A percentile compares a stretch with the other conserved stretches of the same genome.
These are phyloP conservation scores for Porcisia hertigi DNA, from an alignment of 208 protist genomes.

Conservation along the genomic window DNA sequence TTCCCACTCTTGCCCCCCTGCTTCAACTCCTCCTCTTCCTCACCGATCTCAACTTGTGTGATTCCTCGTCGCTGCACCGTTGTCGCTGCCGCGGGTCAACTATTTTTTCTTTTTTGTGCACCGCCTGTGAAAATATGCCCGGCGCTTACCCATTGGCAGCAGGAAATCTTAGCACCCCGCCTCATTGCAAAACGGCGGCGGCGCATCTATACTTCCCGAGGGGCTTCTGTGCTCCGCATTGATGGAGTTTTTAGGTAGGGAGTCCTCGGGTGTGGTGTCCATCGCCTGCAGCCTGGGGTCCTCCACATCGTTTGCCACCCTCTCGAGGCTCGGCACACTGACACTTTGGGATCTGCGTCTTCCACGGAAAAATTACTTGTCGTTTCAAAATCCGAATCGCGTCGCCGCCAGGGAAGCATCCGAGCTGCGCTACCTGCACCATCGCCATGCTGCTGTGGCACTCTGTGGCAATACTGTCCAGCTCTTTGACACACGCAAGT, in stretches of 20 bases:
- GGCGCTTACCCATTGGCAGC: background rate
- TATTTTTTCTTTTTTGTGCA: too few relatives aligned
- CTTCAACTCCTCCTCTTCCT: too few relatives aligned
- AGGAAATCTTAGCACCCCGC: background rate
- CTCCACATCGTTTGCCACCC: constrained; percentile 47
- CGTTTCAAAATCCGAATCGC: constrained; percentile 20
- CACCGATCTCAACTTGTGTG: too few relatives aligned
- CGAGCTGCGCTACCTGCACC: constrained; percentile 50
- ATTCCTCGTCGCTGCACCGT: too few relatives aligned
- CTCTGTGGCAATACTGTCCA: constrained; percentile 45
- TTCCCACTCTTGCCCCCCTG: too few relatives aligned
- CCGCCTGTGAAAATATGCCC: too few relatives aligned
- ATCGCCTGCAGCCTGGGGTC: constrained; percentile 33
- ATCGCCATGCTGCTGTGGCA: constrained; percentile 46
- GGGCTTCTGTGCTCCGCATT: background rate
- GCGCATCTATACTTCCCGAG: background rate
- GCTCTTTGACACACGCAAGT: constrained; percentile 53
- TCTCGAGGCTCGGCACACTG: constrained; percentile 40
- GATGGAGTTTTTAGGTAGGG: constrained; percentile 57
- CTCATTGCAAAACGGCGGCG: background rate
- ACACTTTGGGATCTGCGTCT: constrained; percentile 65
- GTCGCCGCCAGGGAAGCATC: constrained; percentile 24
- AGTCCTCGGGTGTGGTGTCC: constrained; percentile 46
- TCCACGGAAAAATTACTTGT: constrained; percentile 38
- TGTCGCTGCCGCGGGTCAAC: too few relatives aligned